These are phyloP conservation scores for Solanum hybrid DNA, from an alignment of 305 asterid genomes.

Conservation along the genomic window DNA sequence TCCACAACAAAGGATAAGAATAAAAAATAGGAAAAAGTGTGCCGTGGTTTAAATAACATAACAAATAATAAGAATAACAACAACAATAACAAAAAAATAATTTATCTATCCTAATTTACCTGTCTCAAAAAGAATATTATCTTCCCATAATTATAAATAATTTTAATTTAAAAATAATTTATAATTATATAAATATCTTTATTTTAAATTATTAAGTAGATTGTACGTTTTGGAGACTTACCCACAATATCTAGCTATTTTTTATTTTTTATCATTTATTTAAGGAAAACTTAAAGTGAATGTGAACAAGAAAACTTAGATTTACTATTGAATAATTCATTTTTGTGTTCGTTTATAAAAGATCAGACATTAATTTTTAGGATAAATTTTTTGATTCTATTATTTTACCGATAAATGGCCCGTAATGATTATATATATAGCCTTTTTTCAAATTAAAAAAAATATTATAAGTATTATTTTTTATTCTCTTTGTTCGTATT, in stretches of 20 bases:
- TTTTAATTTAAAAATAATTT: not conserved
- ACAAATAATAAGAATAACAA: not conserved
- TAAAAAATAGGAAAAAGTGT: not conserved
- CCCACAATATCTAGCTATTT: not conserved
- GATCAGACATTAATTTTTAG: not conserved
- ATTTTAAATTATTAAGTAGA: not conserved
- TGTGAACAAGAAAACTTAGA: not conserved
- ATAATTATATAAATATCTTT: not conserved
- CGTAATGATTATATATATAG: too few species aligned
- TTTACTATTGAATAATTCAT: too few species aligned
- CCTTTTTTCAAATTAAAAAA: not conserved
- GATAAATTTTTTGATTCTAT: too few species aligned
- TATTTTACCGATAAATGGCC: not conserved
- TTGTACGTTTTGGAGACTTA: not conserved
- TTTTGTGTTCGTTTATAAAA: not conserved
- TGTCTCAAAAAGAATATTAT: not conserved
- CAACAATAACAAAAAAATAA: not conserved
- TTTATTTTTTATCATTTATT: too few species aligned
- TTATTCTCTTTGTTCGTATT: not conserved
- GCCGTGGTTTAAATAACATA: not conserved
- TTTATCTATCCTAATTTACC: too few species aligned
- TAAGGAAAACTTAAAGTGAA: not conserved
- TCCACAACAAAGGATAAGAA: not conserved
- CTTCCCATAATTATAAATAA: not conserved
- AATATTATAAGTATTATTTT: too few species aligned